phyloP scores from a whole-genome alignment of 768 basidiomycete genomes.

The Suillus fuscotomentosus region DNA sequence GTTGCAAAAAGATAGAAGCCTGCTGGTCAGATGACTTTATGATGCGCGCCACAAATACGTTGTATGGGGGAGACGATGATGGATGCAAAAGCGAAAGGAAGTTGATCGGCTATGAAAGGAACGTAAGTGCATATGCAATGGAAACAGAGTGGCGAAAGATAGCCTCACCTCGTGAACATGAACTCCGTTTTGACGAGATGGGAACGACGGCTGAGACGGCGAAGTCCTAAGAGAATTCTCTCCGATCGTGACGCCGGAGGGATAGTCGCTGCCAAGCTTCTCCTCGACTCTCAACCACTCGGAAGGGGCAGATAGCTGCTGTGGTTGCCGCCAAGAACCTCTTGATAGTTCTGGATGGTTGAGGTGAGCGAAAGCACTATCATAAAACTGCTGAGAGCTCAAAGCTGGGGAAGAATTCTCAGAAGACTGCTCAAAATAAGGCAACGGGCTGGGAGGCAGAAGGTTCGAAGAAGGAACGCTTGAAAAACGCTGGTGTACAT shows the following conservation, averaged over 20 bases:
- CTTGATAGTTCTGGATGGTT: conserved; percentile 20
- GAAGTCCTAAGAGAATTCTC: conserved; percentile 31
- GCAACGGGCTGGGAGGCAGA: conserved; percentile 25
- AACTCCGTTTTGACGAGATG: conserved; percentile 24
- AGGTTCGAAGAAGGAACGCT: conserved; percentile 23
- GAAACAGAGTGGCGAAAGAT: conserved; percentile 3
- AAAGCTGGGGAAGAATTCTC: conserved; percentile 41
- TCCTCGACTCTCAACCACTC: conserved; percentile 48
- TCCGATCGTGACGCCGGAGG: conserved; percentile 18
- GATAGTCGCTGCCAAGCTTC: conserved; percentile 20
- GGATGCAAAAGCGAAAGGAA: conserved; percentile 53
- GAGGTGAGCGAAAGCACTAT: conserved; percentile 19
- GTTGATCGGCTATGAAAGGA: conserved; percentile 72
- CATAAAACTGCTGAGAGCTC: conserved; percentile 34
- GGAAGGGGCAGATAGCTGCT: conserved; percentile 25
- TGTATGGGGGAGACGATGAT: conserved; percentile 81
- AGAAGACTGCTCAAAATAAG: conserved; percentile 55
- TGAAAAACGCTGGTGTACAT: conserved; percentile 24
- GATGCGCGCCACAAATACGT: conserved; percentile 78
- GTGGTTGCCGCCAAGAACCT: conserved; percentile 25
- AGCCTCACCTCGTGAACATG: conserved; percentile 53
- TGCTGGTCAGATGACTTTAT: conserved; percentile 91
- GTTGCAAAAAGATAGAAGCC: conserved; percentile 86
- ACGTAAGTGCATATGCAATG: conserved; percentile 17
- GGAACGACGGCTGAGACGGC: conserved; percentile 23